Evolutionary conservation across 1,284 basidiomycete species (phyloP).

Genomic region (Apiotrichum gracile): DNA sequence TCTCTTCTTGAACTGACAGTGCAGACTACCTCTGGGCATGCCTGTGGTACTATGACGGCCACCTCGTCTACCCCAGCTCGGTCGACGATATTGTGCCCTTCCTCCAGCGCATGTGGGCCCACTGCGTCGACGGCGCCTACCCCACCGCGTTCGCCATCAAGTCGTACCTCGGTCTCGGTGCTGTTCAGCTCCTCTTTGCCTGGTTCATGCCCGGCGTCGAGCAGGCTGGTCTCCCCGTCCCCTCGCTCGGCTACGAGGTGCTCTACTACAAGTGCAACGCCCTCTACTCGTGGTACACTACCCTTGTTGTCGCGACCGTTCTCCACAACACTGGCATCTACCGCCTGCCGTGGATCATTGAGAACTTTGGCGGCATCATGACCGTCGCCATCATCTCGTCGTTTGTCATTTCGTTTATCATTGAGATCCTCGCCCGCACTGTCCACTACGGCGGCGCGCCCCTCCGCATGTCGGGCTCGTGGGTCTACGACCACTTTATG

Average conservation of each 20-base stretch:
- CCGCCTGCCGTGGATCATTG: slow-evolving; percentile 89
- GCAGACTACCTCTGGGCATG: slow-evolving; percentile 99
- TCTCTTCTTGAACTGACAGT: neutral
- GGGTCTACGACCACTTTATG: slow-evolving; percentile 95
- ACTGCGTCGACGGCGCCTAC: slow-evolving; percentile 80
- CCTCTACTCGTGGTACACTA: slow-evolving; percentile 77
- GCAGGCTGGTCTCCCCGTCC: slow-evolving; percentile 79
- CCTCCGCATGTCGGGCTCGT: slow-evolving; percentile 87
- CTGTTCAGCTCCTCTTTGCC: slow-evolving; percentile 84
- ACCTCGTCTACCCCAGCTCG: slow-evolving; percentile 68
- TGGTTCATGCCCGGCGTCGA: slow-evolving; percentile 84
- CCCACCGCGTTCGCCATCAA: slow-evolving; percentile 83
- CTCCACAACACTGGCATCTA: slow-evolving; percentile 80
- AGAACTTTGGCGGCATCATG: slow-evolving; percentile 96
- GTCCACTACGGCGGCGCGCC: slow-evolving; percentile 61
- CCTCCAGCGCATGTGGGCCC: slow-evolving; percentile 72
- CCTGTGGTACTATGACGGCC: slow-evolving; percentile 90
- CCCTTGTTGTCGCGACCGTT: slow-evolving; percentile 66
- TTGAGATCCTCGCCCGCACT: slow-evolving; percentile 69
- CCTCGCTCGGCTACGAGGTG: slow-evolving; percentile 83
- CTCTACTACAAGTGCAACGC: slow-evolving; percentile 98
- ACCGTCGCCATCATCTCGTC: slow-evolving; percentile 90
- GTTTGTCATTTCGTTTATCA: slow-evolving; percentile 70
- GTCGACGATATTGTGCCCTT: slow-evolving; percentile 72
- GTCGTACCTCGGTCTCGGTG: slow-evolving; percentile 82